These are phyloP conservation scores for Saccharomycopsis sp. DNA, from an alignment of 805 yeast genomes.

Conservation along the genomic window DNA sequence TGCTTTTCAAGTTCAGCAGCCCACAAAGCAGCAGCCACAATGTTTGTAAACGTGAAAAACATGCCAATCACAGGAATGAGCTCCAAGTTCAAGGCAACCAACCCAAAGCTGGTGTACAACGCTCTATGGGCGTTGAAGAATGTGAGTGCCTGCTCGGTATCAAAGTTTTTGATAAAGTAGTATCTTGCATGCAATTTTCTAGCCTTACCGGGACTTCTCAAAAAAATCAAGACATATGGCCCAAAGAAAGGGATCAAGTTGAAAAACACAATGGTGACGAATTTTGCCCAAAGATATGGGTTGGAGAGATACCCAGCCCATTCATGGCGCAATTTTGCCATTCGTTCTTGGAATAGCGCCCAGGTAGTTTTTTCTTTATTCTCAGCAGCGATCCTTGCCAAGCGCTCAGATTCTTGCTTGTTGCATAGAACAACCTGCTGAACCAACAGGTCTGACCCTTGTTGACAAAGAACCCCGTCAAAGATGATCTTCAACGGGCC, in stretches of 20 bases:
- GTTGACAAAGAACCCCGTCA: slow-evolving; percentile 22
- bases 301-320: slow-evolving; percentile 7
- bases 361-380: background rate
- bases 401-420: background rate
- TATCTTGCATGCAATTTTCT: slow-evolving; percentile 18
- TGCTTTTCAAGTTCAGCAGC: slow-evolving; percentile 18
- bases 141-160: slow-evolving; percentile 5
- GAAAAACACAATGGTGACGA: slow-evolving; percentile 12
- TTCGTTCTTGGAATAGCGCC: background rate
- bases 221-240: slow-evolving; percentile 18
- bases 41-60: slow-evolving; percentile 20
- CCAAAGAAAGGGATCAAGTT: slow-evolving; percentile 21
- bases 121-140: slow-evolving; percentile 20
- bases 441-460: slow-evolving; percentile 10
- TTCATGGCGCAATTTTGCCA: background rate
- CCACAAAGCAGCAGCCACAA: slow-evolving; percentile 21
- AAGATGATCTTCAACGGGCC: slow-evolving; percentile 26
- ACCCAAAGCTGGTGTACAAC: slow-evolving; percentile 18
- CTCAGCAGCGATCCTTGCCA: background rate
- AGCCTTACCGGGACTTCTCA: slow-evolving; percentile 20
- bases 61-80: slow-evolving; percentile 20
- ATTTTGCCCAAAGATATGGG: slow-evolving; percentile 19
- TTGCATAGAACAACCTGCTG: background rate
- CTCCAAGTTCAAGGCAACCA: slow-evolving; percentile 21
- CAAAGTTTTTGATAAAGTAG: slow-evolving; percentile 9